Evolutionary conservation across 208 protist species (phyloP).

Genomic region (Vickermania spadyakhi): DNA sequence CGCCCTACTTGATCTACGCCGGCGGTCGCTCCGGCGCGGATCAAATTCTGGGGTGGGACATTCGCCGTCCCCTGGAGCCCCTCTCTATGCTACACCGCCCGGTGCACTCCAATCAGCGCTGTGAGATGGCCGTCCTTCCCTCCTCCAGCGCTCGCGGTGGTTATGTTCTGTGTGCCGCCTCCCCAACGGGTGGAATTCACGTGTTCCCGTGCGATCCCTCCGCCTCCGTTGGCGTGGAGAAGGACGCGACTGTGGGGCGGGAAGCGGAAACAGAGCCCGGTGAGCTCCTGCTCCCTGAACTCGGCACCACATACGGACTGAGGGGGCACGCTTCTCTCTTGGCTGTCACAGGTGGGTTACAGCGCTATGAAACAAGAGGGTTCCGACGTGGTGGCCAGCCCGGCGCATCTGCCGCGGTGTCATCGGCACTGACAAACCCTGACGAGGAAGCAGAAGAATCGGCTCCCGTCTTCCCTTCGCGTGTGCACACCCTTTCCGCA

Average conservation of each 20-base stretch:
- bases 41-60: constrained; percentile 59
- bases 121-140: constrained; percentile 17
- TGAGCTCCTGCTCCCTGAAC: too few relatives aligned
- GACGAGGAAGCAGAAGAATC: too few relatives aligned
- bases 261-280: constrained; percentile 7
- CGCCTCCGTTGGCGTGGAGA: too few relatives aligned
- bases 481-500: too few relatives aligned
- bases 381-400: too few relatives aligned
- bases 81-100: constrained; percentile 18
- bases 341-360: background rate
- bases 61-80: constrained; percentile 22
- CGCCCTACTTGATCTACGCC: constrained; percentile 25
- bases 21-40: constrained; percentile 26
- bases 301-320: too few relatives aligned
- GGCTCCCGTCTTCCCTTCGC: too few relatives aligned
- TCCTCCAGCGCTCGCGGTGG: constrained; percentile 5
- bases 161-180: constrained; percentile 29
- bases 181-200: constrained; percentile 27
- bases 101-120: constrained; percentile 31
- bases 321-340: too few relatives aligned
- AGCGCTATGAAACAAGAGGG: background rate
- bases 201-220: too few relatives aligned
- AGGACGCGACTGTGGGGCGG: background rate
- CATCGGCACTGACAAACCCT: too few relatives aligned
- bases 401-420: too few relatives aligned